Evolutionary conservation across 2,329 filamentous ascomycete genomes (phyloP).

Genomic region (Aplosporella prunicola): DNA sequence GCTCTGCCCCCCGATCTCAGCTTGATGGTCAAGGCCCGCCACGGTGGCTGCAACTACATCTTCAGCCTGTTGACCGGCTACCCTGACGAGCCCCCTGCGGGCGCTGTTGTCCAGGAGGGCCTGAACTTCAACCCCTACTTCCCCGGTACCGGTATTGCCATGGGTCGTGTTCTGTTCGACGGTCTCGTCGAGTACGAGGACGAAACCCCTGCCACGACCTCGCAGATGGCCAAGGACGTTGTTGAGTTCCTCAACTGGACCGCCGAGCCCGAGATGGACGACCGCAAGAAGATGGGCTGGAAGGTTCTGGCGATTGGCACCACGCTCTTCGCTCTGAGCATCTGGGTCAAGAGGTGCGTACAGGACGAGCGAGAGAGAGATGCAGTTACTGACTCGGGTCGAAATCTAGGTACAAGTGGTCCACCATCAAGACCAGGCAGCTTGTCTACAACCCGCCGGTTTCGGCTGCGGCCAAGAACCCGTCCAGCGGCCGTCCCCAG

Average conservation of each 20-base stretch:
- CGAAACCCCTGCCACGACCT: constrained; percentile 83
- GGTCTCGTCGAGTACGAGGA: constrained; percentile 98
- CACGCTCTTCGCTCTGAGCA: constrained; percentile 72
- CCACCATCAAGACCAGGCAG: constrained; percentile 91
- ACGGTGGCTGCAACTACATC: constrained; percentile 98
- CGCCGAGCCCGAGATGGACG: constrained; percentile 97
- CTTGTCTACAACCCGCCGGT: constrained; percentile 71
- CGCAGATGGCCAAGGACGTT: constrained; percentile 99
- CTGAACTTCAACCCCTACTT: constrained; percentile 99
- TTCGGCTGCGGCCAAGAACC: constrained; percentile 1
- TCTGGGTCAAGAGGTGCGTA: constrained; percentile 83
- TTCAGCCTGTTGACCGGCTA: constrained; percentile 96
- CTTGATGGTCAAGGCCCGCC: constrained; percentile 93
- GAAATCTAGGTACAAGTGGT: constrained; percentile 75
- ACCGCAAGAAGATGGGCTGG: constrained; percentile 99
- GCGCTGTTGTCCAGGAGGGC: constrained; percentile 72
- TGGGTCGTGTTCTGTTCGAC: constrained; percentile 97
- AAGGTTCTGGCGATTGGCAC: constrained; percentile 80
- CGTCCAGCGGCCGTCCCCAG: not conserved
- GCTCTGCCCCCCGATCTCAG: constrained; percentile 94
- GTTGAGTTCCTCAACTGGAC: constrained; percentile 99
- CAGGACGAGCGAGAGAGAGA: not conserved
- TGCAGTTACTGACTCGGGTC: constrained; percentile 20
- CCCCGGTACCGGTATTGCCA: constrained; percentile 96
- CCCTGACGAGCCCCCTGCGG: constrained; percentile 89